Conservation (phyloP, 345 rosid genomes). For the Lepidium didymum region DNA sequence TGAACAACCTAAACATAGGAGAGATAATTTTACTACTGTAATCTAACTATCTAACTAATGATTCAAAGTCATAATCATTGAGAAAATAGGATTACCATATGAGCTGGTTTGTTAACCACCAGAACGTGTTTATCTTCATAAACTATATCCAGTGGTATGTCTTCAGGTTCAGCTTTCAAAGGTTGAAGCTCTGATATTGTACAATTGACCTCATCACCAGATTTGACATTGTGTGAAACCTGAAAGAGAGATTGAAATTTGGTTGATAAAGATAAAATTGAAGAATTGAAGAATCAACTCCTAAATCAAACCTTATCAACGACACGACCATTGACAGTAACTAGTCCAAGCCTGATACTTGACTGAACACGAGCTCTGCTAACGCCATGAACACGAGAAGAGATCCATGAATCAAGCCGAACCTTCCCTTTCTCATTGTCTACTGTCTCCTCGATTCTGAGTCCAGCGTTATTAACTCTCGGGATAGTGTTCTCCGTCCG, state of each 20-base stretch:
- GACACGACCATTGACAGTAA: conserved; percentile 69
- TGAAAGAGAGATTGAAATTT: conserved; percentile 1
- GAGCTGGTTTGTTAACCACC: conserved; percentile 79
- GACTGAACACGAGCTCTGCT: conserved; percentile 94
- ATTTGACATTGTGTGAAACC: conserved; percentile 60
- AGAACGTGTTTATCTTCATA: conserved; percentile 73
- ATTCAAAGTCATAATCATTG: not conserved
- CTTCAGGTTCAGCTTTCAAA: conserved; percentile 77
- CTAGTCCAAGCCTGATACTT: conserved; percentile 72
- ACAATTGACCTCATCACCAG: conserved; percentile 72
- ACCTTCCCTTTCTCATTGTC: conserved; percentile 40
- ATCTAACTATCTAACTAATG: not conserved
- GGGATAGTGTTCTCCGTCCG: not conserved
- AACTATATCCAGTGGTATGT: conserved; percentile 72
- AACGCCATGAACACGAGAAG: conserved; percentile 62
- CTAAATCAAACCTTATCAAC: conserved; percentile 46
- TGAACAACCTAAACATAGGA: conserved; percentile 66
- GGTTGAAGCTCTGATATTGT: conserved; percentile 76
- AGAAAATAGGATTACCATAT: conserved; percentile 46
- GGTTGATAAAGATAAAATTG: not conserved
- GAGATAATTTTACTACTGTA: not conserved
- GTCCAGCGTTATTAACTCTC: conserved; percentile 46
- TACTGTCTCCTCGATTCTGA: conserved; percentile 56
- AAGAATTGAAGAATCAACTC: not conserved
- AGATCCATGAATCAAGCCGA: conserved; percentile 85